Conservation (phyloP, 768 basidiomycete species). For the Russula olivacea region DNA sequence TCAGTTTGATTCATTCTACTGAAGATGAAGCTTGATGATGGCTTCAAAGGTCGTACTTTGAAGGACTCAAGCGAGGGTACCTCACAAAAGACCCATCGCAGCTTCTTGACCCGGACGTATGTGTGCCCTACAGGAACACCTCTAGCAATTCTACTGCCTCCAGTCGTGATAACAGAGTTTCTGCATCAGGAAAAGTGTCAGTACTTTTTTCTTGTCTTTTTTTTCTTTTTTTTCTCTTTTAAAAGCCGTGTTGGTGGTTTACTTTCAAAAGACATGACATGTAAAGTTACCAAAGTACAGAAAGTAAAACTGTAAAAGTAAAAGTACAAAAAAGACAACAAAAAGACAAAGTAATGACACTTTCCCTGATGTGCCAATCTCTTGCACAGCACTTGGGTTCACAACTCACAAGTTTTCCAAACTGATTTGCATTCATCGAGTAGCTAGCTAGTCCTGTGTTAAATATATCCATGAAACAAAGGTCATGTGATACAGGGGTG, state of each 20-base stretch:
- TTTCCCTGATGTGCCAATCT: too few relatives aligned
- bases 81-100: conserved; percentile 57
- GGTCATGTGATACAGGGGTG: not conserved
- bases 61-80: conserved; percentile 53
- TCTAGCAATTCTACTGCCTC: not conserved
- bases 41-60: conserved; percentile 59
- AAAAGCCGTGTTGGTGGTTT: too few relatives aligned
- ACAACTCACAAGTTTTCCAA: not conserved
- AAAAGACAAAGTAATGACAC: too few relatives aligned
- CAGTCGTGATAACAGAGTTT: not conserved
- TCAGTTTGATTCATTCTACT: not conserved
- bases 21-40: not conserved
- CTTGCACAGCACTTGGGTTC: not conserved
- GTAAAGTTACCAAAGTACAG: too few relatives aligned
- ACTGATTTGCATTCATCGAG: not conserved
- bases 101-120: conserved; percentile 56
- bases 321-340: too few relatives aligned
- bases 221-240: too few relatives aligned
- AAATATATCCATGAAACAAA: too few relatives aligned
- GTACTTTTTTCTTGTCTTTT: too few relatives aligned
- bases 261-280: too few relatives aligned
- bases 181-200: too few relatives aligned
- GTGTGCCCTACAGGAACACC: conserved; percentile 41
- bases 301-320: too few relatives aligned
- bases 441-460: not conserved